Percentiles rank a stretch among this genome's conserved stretches.
These are phyloP conservation scores for Apiosordaria backusii DNA, from an alignment of 495 filamentous ascomycete genomes.

Conservation along the genomic window DNA sequence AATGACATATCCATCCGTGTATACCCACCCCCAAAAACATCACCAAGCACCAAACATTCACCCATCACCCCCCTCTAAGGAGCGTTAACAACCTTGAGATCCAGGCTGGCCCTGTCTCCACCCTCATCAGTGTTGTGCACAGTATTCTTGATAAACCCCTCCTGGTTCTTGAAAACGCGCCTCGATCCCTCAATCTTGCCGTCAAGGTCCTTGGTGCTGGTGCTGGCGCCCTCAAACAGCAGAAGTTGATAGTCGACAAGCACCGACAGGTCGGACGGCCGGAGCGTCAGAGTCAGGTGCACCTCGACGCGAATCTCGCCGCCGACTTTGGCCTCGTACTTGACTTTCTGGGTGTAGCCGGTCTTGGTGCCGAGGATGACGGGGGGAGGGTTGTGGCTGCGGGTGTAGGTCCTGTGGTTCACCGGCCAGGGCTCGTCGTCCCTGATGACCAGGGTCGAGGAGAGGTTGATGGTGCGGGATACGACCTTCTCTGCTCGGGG, in stretches of 20 bases:
- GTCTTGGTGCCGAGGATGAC: conserved; percentile 2
- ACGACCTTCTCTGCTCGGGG: neutral
- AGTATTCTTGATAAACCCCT: neutral
- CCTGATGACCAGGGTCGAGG: conserved; percentile 7
- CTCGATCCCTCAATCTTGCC: conserved; percentile 1
- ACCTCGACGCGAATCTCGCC: conserved; percentile 15
- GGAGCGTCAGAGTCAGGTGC: conserved; percentile 9
- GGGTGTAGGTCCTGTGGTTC: conserved; percentile 1
- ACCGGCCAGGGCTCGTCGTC: conserved; percentile 12
- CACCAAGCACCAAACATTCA: no score
- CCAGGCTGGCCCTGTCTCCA: conserved; percentile 8
- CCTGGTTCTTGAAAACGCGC: neutral
- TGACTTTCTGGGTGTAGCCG: conserved; percentile 1
- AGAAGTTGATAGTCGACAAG: conserved; percentile 3
- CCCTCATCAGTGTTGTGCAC: conserved; percentile 12
- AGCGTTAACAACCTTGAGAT: conserved; percentile 7
- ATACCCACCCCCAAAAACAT: no score
- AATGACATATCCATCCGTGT: no score
- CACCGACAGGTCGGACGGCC: conserved; percentile 4
- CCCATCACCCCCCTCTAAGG: neutral
- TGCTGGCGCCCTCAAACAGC: conserved; percentile 12
- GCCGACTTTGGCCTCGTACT: conserved; percentile 2
- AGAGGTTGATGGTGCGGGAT: conserved; percentile 11
- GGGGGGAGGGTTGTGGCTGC: neutral
- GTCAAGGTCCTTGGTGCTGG: conserved; percentile 8